phyloP scores from a whole-genome alignment of 208 protist genomes.

The Trypanosoma platydactyli region DNA sequence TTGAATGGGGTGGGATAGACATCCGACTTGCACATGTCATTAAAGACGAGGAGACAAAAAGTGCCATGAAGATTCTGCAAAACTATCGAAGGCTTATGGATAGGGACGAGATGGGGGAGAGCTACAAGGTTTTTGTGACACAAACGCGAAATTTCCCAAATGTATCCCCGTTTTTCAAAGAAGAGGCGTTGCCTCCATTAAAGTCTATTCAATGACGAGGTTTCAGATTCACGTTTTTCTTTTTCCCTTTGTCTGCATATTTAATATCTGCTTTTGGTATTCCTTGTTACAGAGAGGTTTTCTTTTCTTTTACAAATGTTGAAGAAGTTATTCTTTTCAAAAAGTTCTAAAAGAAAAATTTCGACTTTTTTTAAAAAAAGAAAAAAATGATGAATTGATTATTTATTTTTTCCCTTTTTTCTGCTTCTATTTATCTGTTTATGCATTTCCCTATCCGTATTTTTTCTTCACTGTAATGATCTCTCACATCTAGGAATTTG shows the following conservation, averaged over 20 bases:
- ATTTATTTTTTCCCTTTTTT: neutral
- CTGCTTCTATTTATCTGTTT: conserved; percentile 2
- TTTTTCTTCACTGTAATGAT: neutral
- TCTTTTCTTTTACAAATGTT: too few relatives aligned
- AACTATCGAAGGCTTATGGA: conserved; percentile 87
- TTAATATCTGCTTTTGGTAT: conserved; percentile 12
- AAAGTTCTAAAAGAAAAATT: too few relatives aligned
- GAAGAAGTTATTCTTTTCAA: too few relatives aligned
- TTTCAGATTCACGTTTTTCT: conserved; percentile 1
- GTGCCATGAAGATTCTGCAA: conserved; percentile 85
- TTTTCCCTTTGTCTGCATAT: neutral
- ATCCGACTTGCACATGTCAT: conserved; percentile 83
- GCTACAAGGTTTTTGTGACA: conserved; percentile 90
- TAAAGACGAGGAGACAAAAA: conserved; percentile 88
- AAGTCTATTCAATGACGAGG: conserved; percentile 13
- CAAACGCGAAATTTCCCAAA: conserved; percentile 86
- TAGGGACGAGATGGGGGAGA: conserved; percentile 84
- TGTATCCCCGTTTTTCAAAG: conserved; percentile 81
- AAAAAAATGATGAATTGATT: conserved; percentile 9
- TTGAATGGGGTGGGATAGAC: conserved; percentile 87
- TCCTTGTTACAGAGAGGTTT: conserved; percentile 10
- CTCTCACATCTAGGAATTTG: too few relatives aligned
- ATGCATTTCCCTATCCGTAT: conserved; percentile 4
- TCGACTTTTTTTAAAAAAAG: conserved; percentile 2
- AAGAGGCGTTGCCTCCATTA: conserved; percentile 71